Base-by-base conservation (phyloP, 306 rosid genomes). In the Dalbergia cultrata region DNA sequence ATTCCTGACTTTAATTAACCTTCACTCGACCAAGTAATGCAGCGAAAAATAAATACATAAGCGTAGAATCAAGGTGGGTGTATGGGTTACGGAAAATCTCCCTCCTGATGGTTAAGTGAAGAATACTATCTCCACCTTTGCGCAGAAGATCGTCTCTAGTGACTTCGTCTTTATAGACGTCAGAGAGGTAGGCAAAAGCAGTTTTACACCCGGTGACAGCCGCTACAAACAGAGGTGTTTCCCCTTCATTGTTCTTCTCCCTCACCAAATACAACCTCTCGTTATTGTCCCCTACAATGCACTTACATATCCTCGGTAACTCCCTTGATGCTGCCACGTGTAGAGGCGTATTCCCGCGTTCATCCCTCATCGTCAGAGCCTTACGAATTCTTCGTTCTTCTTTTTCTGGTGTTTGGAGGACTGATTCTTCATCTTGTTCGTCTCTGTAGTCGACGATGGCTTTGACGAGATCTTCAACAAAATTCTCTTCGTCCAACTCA, bases 251-350 rank as follows among this genome's bases (percentile, higher is more conserved):
- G 13, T 74, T 81, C 3, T 6, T 45, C 11, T 14, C 13, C 6
- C 0, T 12, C 3, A 34, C 21, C 63, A 81, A 74, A 16, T 34
- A 0, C 3, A 44, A 13, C 37, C 85, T 80, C 12, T 74, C 69
- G 7, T 17, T 6, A 1, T 21, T 6, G 11, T 3, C 0, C 13
- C 60, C 64, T 0, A 78, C 67, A 2, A 86, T 70, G 35, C 56
- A 57, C 0, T 31, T 0, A 58, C 93, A 88, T 59, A 85, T 85
- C 1, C 10, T 39, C 16, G 2, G 49, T 6, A 26, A 85, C 8
- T 90, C 89, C 9, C 78, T 70, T 13, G 73, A 19, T 1, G 92
- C 93, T 0, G 90, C 93, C 0, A 67, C 3, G 58, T 91, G 97
- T 33, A 91, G 81, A 79, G 97, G 90, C 1, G 92, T 89, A 22